Evolutionary conservation across 495 filamentous ascomycete genomes (phyloP).

Genomic region (Penicillium paradoxum): DNA sequence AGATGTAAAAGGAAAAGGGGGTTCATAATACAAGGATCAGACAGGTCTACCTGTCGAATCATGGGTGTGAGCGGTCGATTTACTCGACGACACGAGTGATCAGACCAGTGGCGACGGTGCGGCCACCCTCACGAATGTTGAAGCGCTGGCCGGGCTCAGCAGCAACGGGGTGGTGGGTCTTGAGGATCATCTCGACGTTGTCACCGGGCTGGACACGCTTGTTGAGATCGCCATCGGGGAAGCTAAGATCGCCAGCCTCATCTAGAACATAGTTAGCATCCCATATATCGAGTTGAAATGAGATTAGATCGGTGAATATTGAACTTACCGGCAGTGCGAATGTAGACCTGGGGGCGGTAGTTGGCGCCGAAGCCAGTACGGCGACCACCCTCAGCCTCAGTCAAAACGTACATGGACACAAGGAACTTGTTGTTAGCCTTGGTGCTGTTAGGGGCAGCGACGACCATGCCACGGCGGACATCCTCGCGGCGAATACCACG

Average conservation of each 20-base stretch:
- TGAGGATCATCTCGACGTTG: constrained; percentile 93
- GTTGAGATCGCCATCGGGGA: constrained; percentile 71
- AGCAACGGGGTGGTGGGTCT: constrained; percentile 74
- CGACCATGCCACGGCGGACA: constrained; percentile 87
- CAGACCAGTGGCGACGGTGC: constrained; percentile 88
- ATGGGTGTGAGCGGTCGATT: constrained; percentile 5
- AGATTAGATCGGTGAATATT: not conserved
- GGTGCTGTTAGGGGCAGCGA: constrained; percentile 68
- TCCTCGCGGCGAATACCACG: constrained; percentile 94
- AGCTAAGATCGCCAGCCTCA: constrained; percentile 73
- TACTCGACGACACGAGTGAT: constrained; percentile 71
- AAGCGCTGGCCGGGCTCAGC: constrained; percentile 86
- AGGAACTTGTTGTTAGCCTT: constrained; percentile 87
- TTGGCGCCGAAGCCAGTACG: constrained; percentile 89
- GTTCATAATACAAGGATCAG: constrained; percentile 36
- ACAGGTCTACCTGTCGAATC: constrained; percentile 8
- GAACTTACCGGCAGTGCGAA: constrained; percentile 76
- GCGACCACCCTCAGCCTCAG: constrained; percentile 94
- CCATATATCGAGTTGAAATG: not conserved
- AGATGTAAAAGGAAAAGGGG: constrained; percentile 22
- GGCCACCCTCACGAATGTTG: constrained; percentile 93
- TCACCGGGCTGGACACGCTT: constrained; percentile 95
- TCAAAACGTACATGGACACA: constrained; percentile 91
- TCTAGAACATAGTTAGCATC: constrained; percentile 39
- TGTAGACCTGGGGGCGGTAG: constrained; percentile 93